Evolutionary conservation across 805 yeast species (phyloP).

Genomic region (Lachancea lanzarotensis): DNA sequence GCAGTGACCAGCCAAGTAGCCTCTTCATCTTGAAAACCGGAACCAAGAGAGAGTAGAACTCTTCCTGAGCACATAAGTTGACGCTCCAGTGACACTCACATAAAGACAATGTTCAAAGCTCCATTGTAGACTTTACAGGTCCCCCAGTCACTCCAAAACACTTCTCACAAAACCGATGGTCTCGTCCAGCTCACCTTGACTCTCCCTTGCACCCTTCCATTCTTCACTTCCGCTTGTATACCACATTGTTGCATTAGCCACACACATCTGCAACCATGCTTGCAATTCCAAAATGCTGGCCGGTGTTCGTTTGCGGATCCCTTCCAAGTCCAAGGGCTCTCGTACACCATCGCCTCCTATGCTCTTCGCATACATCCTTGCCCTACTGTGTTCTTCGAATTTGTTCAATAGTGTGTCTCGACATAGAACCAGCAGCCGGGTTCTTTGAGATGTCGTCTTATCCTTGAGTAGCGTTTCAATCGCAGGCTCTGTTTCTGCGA

Average conservation of each 20-base stretch:
- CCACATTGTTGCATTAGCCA: conserved; percentile 27
- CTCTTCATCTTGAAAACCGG: no score
- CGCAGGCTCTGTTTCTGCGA: conserved; percentile 9
- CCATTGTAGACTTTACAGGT: no score
- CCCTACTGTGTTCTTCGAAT: conserved; percentile 20
- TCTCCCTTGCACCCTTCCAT: conserved; percentile 25
- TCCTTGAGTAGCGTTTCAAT: conserved; percentile 8
- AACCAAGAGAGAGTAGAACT: no score
- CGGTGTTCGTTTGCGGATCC: conserved; percentile 7
- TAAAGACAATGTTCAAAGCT: no score
- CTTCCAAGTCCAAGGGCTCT: conserved; percentile 9
- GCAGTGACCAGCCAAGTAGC: no score
- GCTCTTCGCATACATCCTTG: conserved; percentile 6
- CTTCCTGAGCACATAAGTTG: no score
- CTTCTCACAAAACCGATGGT: conserved; percentile 33
- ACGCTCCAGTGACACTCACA: no score
- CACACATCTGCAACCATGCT: conserved; percentile 26
- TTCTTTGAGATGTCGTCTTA: conserved; percentile 8
- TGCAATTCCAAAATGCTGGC: conserved; percentile 29
- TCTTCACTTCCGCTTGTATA: conserved; percentile 17
- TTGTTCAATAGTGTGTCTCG: conserved; percentile 31
- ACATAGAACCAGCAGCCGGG: conserved; percentile 24
- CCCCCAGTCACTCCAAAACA: conserved; percentile 21
- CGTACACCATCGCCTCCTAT: conserved; percentile 7
- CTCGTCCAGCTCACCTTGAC: conserved; percentile 29